A percentile compares a stretch with the other conserved stretches of the same genome.
phyloP scores from a whole-genome alignment of 345 rosid species.

The Aquilaria sinensis region DNA sequence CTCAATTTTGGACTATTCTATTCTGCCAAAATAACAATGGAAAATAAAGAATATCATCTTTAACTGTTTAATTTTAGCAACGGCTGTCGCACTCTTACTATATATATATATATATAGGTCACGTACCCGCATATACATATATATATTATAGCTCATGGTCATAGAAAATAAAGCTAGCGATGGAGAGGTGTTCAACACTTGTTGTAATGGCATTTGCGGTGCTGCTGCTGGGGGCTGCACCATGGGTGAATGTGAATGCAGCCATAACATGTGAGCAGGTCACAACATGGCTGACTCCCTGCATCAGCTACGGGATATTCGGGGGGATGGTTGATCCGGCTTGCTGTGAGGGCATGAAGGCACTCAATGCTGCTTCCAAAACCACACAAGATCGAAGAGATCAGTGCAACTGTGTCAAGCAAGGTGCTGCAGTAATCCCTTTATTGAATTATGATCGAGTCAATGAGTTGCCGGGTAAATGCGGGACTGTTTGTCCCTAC shows the following conservation, averaged over 20 bases:
- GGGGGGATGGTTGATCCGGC: conserved; percentile 20
- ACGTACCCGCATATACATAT: too few relatives aligned
- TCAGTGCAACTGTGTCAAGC: conserved; percentile 25
- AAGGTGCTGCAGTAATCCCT: conserved; percentile 27
- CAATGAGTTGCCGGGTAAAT: conserved; percentile 14
- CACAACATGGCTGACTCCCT: conserved; percentile 21
- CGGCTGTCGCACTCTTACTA: too few relatives aligned
- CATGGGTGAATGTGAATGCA: conserved; percentile 7
- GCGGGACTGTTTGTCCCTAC: conserved; percentile 9
- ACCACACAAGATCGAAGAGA: conserved; percentile 20
- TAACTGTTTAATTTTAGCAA: too few relatives aligned
- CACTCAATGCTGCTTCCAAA: conserved; percentile 12
- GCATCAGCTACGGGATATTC: conserved; percentile 21
- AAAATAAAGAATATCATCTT: too few relatives aligned
- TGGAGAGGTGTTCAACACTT: not conserved
- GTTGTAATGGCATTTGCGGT: not conserved
- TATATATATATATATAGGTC: too few relatives aligned
- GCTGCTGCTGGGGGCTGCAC: not conserved
- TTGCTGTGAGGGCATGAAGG: conserved; percentile 26
- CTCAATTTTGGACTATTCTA: too few relatives aligned
- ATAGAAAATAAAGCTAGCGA: not conserved
- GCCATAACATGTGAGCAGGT: conserved; percentile 25
- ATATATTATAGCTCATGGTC: too few relatives aligned
- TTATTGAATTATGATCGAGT: conserved; percentile 15
- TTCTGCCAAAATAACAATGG: too few relatives aligned